Base-by-base conservation (phyloP, 1,139 yeast species). In the Suhomyces maxii region DNA sequence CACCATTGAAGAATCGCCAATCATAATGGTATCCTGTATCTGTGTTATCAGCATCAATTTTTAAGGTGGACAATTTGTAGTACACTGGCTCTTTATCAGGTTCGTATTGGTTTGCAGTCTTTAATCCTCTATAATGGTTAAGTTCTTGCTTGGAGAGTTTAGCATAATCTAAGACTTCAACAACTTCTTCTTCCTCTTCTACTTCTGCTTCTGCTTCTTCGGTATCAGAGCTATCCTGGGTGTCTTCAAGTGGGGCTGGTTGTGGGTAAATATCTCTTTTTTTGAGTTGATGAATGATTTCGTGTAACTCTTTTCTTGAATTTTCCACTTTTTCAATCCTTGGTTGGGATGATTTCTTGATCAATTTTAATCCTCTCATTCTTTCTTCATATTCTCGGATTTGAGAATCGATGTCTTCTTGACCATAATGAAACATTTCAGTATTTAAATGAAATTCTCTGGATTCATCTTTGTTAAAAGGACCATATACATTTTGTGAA, bases 21-120 rank as follows among this genome's bases (percentile, higher is more conserved):
- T 69, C 75, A 51, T 68, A 69, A 53, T 68, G 71, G 71, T 68
- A 65, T 4, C 74, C 74, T 28, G 66, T 57, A 51, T 69, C 75
- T 41, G 53, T 53, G 47, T 63, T 65, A 14, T 48, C 52, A 13
- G 65, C 61, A 31, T 57, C 56, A 41, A 60, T 58, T 38, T 53
- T 52, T 37, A 70, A 57, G 1, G 73, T 66, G 3, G 74, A 69
- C 46, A 69, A 58, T 47, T 68, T 67, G 51, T 67, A 70, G 53
- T 70, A 69, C 18, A 64, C 60, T 14, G 66, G 66, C 39, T 64
- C 68, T 13, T 57, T 49, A 9, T 47, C 47, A 5, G 52, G 49
- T 1, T 51, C 36, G 36, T 51, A 49, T 3, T 46, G 36, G 28
- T 52, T 54, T 12, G 67, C 62, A 36, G 54, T 55, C 38, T 58